phyloP scores from a whole-genome alignment of 768 basidiomycete genomes.

The Rhizopogon rudus region DNA sequence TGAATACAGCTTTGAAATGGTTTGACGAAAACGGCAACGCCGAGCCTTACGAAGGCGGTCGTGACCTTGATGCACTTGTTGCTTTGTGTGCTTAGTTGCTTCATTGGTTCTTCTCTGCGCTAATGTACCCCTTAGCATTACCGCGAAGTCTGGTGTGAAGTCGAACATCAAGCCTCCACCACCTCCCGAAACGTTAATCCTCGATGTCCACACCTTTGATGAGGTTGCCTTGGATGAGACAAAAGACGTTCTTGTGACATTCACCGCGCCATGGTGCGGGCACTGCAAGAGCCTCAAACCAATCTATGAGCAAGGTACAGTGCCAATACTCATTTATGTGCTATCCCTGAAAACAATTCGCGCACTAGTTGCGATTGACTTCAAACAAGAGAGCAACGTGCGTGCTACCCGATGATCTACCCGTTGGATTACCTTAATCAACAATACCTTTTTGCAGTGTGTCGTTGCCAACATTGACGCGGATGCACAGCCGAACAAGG shows the following conservation, averaged over 20 bases:
- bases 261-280: slow-evolving; percentile 86
- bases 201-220: slow-evolving; percentile 73
- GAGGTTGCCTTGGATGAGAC: slow-evolving; percentile 61
- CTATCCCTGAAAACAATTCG: not conserved
- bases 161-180: slow-evolving; percentile 87
- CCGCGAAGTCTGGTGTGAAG: slow-evolving; percentile 72
- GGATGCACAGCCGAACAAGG: slow-evolving; percentile 76
- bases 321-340: not conserved
- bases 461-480: slow-evolving; percentile 89
- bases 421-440: not conserved
- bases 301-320: slow-evolving; percentile 68
- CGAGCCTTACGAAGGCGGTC: slow-evolving; percentile 69
- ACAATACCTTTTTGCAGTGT: slow-evolving; percentile 46
- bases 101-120: not conserved
- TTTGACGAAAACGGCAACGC: slow-evolving; percentile 66
- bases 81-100: slow-evolving; percentile 52
- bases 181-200: slow-evolving; percentile 59
- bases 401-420: slow-evolving; percentile 14
- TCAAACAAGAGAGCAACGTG: slow-evolving; percentile 74
- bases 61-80: slow-evolving; percentile 75
- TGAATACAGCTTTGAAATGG: slow-evolving; percentile 77
- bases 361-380: slow-evolving; percentile 65
- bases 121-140: slow-evolving; percentile 43
- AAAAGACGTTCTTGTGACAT: slow-evolving; percentile 84
- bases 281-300: slow-evolving; percentile 95